phyloP scores from a whole-genome alignment of 768 basidiomycete species.

The Tulasnella sp. region DNA sequence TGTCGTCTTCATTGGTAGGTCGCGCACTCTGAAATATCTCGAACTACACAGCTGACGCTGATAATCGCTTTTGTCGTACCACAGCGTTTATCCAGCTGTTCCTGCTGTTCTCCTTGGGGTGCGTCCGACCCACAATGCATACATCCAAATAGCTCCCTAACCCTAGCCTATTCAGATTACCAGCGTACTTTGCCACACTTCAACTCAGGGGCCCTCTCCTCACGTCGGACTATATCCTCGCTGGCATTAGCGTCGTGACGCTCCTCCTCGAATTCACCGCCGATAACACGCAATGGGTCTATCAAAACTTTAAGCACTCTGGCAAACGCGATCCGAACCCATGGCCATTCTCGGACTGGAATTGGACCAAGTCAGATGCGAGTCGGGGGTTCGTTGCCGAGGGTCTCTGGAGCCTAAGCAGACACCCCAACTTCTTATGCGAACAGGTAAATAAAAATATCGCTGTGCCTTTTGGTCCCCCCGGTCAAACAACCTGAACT shows the following conservation, averaged over 20 bases:
- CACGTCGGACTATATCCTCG: slow-evolving; percentile 60
- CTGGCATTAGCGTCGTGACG: slow-evolving; percentile 44
- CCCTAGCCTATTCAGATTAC: slow-evolving; percentile 29
- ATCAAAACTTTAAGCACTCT: slow-evolving; percentile 53
- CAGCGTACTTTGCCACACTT: slow-evolving; percentile 41
- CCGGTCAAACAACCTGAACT: no score
- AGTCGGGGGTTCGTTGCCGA: slow-evolving; percentile 74
- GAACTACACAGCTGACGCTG: no score
- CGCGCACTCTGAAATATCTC: neutral
- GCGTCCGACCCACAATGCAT: slow-evolving; percentile 6
- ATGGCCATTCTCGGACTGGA: slow-evolving; percentile 56
- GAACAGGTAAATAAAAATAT: slow-evolving; percentile 37
- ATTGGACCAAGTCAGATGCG: slow-evolving; percentile 55
- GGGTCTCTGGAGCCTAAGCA: slow-evolving; percentile 76
- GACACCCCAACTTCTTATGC: slow-evolving; percentile 89
- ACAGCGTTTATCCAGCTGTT: slow-evolving; percentile 67
- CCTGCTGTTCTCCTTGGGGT: slow-evolving; percentile 59
- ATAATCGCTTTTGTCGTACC: neutral
- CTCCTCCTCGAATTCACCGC: slow-evolving; percentile 68
- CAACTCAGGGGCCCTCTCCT: slow-evolving; percentile 42
- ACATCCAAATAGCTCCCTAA: slow-evolving; percentile 9
- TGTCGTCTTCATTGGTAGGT: slow-evolving; percentile 58
- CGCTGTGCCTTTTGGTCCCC: neutral
- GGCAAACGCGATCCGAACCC: slow-evolving; percentile 33
- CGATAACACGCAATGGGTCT: slow-evolving; percentile 74